These are phyloP conservation scores for Ceratocystis cacaofunesta DNA, from an alignment of 2,329 filamentous ascomycete species.

Conservation along the genomic window DNA sequence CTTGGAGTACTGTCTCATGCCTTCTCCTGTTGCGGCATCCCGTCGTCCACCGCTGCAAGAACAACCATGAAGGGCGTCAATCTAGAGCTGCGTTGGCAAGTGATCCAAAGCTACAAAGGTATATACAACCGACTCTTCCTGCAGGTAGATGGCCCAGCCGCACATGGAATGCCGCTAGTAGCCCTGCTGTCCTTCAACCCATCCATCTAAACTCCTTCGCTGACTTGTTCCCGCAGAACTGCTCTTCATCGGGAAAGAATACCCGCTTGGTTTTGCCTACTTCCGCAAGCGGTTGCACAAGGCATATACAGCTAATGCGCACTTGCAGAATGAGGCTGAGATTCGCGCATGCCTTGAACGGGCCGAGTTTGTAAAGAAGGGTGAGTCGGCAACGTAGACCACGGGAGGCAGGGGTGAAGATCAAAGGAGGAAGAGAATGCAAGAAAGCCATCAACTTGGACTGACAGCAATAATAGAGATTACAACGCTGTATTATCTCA, in stretches of 20 bases:
- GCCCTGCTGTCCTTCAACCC: background rate
- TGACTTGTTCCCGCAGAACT: constrained; percentile 43
- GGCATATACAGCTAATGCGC: constrained; percentile 65
- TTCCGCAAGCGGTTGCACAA: constrained; percentile 69
- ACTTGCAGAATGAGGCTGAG: constrained; percentile 53
- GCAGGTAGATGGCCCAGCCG: too few relatives aligned
- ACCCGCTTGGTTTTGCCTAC: constrained; percentile 68
- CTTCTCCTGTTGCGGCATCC: background rate
- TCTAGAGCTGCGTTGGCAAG: constrained; percentile 53
- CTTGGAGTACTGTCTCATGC: background rate
- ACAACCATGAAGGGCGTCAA: constrained; percentile 19
- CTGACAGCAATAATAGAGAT: constrained; percentile 46
- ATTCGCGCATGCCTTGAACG: constrained; percentile 62
- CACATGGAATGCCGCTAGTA: too few relatives aligned
- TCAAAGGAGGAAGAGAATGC: too few relatives aligned
- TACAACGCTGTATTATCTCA: constrained; percentile 87
- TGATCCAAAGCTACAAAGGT: constrained; percentile 86
- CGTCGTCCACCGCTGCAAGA: background rate
- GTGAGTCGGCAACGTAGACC: constrained; percentile 30
- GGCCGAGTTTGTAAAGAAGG: constrained; percentile 84
- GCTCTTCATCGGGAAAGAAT: constrained; percentile 68
- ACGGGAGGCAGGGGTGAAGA: background rate
- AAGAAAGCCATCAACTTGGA: too few relatives aligned
- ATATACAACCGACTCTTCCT: background rate
- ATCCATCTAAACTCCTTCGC: background rate